phyloP scores from a whole-genome alignment of 805 yeast genomes.

The Candida alai region DNA sequence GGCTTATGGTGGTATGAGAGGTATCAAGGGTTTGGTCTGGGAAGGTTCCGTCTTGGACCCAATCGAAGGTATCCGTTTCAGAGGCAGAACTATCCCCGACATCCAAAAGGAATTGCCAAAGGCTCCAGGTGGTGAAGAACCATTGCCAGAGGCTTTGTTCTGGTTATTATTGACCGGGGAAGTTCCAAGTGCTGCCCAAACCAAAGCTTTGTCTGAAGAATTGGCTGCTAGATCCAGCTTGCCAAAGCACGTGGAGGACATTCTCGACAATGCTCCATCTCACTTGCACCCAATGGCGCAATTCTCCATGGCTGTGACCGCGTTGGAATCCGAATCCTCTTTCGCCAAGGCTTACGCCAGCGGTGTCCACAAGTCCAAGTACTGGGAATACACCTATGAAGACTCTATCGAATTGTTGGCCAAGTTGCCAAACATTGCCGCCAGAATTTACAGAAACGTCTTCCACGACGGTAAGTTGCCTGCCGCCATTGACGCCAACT shows the following conservation, averaged over 20 bases:
- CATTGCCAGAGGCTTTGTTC: slow-evolving; percentile 72
- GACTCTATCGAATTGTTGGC: slow-evolving; percentile 69
- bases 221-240: slow-evolving; percentile 62
- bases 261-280: slow-evolving; percentile 61
- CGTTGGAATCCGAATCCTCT: slow-evolving; percentile 65
- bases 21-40: slow-evolving; percentile 72
- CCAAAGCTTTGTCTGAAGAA: slow-evolving; percentile 52
- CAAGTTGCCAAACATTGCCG: slow-evolving; percentile 70
- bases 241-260: slow-evolving; percentile 59
- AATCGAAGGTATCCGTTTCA: slow-evolving; percentile 71
- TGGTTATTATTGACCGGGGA: slow-evolving; percentile 77
- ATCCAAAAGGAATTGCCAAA: slow-evolving; percentile 65
- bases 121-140: slow-evolving; percentile 54
- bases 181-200: slow-evolving; percentile 59
- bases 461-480: slow-evolving; percentile 58
- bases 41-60: slow-evolving; percentile 78
- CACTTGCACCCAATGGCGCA: slow-evolving; percentile 84
- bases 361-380: slow-evolving; percentile 65
- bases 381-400: slow-evolving; percentile 75
- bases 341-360: slow-evolving; percentile 70
- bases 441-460: slow-evolving; percentile 66
- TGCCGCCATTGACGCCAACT: slow-evolving; percentile 41
- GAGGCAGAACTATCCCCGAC: slow-evolving; percentile 71
- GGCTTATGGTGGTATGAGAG: slow-evolving; percentile 76
- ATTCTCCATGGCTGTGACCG: slow-evolving; percentile 68